Conservation (phyloP, 1,284 basidiomycete species). For the Cutaneotrichosporon cyanovorans region DNA sequence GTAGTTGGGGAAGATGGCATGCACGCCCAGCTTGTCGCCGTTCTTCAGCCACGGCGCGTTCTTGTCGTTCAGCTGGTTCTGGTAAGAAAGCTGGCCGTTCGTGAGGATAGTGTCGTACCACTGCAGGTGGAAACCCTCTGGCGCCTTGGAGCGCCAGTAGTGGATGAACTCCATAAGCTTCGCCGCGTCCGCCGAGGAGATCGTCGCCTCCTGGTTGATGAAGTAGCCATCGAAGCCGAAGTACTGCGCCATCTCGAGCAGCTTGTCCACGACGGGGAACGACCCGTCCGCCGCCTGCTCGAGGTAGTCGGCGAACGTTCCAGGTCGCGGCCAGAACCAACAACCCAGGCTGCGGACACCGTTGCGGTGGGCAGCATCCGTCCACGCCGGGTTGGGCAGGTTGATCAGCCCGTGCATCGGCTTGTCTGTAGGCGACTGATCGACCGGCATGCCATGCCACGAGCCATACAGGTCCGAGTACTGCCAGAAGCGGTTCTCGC, state of each 20-base stretch:
- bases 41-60: not conserved
- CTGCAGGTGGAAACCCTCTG: constrained; percentile 1
- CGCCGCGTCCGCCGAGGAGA: not conserved
- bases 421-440: not conserved
- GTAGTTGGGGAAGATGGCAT: not conserved
- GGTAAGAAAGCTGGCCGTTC: not conserved
- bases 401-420: not conserved
- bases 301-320: not conserved
- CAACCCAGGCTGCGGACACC: not conserved
- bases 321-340: not conserved
- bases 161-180: not conserved
- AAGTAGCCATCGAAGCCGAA: constrained; percentile 1
- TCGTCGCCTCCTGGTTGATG: not conserved
- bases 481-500: not conserved
- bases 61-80: not conserved
- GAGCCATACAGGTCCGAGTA: not conserved
- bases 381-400: not conserved
- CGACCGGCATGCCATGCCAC: not conserved
- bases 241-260: not conserved
- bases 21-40: not conserved
- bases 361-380: not conserved
- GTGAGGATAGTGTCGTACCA: not conserved
- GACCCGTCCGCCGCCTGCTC: not conserved
- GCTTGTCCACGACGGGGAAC: not conserved
- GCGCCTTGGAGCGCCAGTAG: not conserved